Conservation (phyloP, 371 early-diverging fungal genomes). For the Hamiltosporidium tvaerminnensis region DNA sequence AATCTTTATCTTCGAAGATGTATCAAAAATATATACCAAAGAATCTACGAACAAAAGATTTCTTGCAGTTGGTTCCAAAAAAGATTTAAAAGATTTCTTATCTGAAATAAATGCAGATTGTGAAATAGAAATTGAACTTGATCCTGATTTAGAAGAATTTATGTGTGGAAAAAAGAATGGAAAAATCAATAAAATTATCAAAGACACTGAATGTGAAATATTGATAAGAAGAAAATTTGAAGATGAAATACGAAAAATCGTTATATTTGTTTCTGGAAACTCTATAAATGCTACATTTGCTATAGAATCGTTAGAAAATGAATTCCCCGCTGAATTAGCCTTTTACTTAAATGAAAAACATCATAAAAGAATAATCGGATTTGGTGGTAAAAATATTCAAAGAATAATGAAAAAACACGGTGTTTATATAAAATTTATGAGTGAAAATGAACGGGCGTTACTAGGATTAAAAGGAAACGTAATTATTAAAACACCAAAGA, state of each 20-base stretch:
- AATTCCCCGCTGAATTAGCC: slow-evolving; percentile 65
- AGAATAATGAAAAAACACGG: slow-evolving; percentile 78
- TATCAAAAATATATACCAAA: too few species aligned
- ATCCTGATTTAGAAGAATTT: slow-evolving; percentile 68
- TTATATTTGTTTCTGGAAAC: background rate
- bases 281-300: slow-evolving; percentile 39
- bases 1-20: too few species aligned
- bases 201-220: slow-evolving; percentile 57
- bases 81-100: background rate
- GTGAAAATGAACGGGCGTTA: slow-evolving; percentile 14
- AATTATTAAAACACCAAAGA: slow-evolving; percentile 42
- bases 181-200: slow-evolving; percentile 72
- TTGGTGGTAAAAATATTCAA: slow-evolving; percentile 76
- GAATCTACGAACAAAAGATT: too few species aligned
- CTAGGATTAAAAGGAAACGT: slow-evolving; percentile 34
- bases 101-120: slow-evolving; percentile 2
- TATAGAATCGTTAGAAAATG: slow-evolving; percentile 52
- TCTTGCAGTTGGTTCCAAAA: background rate
- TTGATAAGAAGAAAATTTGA: slow-evolving; percentile 55
- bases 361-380: slow-evolving; percentile 79
- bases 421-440: slow-evolving; percentile 70
- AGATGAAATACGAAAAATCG: slow-evolving; percentile 60
- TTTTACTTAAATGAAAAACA: slow-evolving; percentile 69
- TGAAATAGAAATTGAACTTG: slow-evolving; percentile 54
- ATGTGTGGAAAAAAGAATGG: slow-evolving; percentile 80